Percentiles rank a stretch among this genome's conserved stretches.
Conservation (phyloP, 306 rosid species). For the Pterocarpus santalinus region DNA sequence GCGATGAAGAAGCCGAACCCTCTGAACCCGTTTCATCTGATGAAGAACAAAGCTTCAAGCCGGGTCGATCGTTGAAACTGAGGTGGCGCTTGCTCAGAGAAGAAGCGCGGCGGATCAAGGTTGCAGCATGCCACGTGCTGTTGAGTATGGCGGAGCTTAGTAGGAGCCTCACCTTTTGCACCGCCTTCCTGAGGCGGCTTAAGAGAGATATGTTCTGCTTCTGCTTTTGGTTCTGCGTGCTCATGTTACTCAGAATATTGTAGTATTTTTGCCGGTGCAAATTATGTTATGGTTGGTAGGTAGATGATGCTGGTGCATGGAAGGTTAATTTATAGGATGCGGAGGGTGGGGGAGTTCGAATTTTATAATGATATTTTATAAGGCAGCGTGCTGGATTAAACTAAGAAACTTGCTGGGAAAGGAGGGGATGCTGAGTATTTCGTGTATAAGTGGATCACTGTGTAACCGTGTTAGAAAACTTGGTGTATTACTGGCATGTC, state of each 20-base stretch:
- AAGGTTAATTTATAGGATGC: conserved; percentile 3
- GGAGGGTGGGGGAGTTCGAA: not conserved
- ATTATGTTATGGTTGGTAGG: not conserved
- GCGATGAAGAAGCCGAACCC: conserved; percentile 36
- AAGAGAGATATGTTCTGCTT: conserved; percentile 39
- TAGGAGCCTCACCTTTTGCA: conserved; percentile 63
- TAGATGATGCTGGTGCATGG: not conserved
- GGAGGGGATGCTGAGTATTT: conserved; percentile 17
- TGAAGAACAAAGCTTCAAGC: conserved; percentile 48
- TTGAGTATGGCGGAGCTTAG: conserved; percentile 57
- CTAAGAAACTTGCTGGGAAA: conserved; percentile 19
- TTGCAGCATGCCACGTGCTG: conserved; percentile 62
- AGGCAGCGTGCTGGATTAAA: not conserved
- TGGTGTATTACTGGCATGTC: not conserved
- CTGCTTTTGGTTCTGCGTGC: not conserved
- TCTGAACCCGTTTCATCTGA: conserved; percentile 45
- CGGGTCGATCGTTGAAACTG: conserved; percentile 69
- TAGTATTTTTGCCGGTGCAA: not conserved
- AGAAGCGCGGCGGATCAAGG: conserved; percentile 50
- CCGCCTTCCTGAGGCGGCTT: conserved; percentile 64
- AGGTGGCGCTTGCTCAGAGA: conserved; percentile 43
- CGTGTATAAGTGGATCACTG: conserved; percentile 46
- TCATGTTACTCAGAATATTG: conserved; percentile 37
- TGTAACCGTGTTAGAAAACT: conserved; percentile 40
- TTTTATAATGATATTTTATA: not conserved